Evolutionary conservation across 2,329 filamentous ascomycete species (phyloP).

Genomic region (Neonectria punicea): DNA sequence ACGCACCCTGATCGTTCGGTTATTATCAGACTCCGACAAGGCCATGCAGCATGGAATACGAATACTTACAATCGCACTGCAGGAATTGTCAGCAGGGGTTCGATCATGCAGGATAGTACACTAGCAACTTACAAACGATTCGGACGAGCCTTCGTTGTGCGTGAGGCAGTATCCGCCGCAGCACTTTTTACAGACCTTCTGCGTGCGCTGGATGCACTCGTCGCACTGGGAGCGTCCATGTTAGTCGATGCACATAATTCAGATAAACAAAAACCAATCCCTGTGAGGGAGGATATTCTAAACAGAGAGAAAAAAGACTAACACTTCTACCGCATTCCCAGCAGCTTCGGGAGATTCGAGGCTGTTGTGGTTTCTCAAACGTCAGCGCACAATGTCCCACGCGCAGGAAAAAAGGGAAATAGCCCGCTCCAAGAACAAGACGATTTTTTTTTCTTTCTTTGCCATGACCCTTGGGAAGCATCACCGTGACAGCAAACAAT

Average conservation of each 20-base stretch:
- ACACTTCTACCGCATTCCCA: conserved; percentile 89
- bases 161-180: conserved; percentile 83
- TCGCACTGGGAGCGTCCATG: conserved; percentile 66
- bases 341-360: conserved; percentile 75
- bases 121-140: conserved; percentile 62
- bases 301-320: conserved; percentile 46
- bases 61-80: conserved; percentile 60
- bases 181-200: conserved; percentile 78
- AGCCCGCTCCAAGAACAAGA: neutral
- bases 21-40: conserved; percentile 17
- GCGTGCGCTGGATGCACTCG: conserved; percentile 77
- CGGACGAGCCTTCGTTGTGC: conserved; percentile 84
- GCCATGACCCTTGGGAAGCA: conserved; percentile 23
- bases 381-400: conserved; percentile 22
- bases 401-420: conserved; percentile 1
- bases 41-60: conserved; percentile 24
- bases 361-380: conserved; percentile 48
- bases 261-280: neutral
- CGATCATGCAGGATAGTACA: neutral
- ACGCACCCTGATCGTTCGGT: conserved; percentile 45
- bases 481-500: conserved; percentile 26
- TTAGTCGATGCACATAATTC: neutral
- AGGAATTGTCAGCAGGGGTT: conserved; percentile 42
- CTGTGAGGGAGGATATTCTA: conserved; percentile 12
- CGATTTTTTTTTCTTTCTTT: neutral